Evolutionary conservation across 345 rosid species (phyloP), one percentile per base, ranked within the genome.

Genomic region (Cardamine resedifolia): DNA sequence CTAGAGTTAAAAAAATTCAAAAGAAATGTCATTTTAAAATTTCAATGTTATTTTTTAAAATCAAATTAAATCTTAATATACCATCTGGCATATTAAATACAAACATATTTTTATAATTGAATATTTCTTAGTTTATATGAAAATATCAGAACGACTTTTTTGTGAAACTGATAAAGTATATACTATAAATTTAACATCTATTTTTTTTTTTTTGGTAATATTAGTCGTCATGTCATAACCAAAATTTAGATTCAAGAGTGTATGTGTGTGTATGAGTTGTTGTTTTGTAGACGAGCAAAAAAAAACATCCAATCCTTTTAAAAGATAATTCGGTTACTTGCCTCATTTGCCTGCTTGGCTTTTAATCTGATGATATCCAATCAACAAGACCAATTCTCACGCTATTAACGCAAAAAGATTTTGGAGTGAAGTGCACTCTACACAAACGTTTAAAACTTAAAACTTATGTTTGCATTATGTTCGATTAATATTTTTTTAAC

Each of bases 341-440:
- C 30, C 45, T 63, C 34, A 51, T 52, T 52, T 52, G 55, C 45
- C 28, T 63, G 15, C 55, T 63, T 63, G 41, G 11, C 70, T 33
- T 55, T 52, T 28, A 52, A 63, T 72, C 44, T 72, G 56, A 72
- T 64, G 28, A n/a, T 72, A 43, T 43, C 53, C 43, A 33, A 60
- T 49, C 50, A 62, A 52, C 36, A 39, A 41, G 52, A 43, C 68
- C 51, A 50, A 18, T 63, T 63, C 55, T 30, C 63, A 52, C 59
- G 27, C 20, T 11, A 20, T 49, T 26, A 71, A 50, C 34, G 31
- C 16, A 41, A 15, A 52, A 2, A 53, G n/a, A 53, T 63, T 44
- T 30, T 44, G 57, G 24, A 72, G 64, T 43, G 70, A 31, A 72
- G 70, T 64, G 64, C 57, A 64, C 57, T 63, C 64, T 57, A 52